phyloP scores from a whole-genome alignment of 108 stramenopile species.

The Cyclotella kingstonii region DNA sequence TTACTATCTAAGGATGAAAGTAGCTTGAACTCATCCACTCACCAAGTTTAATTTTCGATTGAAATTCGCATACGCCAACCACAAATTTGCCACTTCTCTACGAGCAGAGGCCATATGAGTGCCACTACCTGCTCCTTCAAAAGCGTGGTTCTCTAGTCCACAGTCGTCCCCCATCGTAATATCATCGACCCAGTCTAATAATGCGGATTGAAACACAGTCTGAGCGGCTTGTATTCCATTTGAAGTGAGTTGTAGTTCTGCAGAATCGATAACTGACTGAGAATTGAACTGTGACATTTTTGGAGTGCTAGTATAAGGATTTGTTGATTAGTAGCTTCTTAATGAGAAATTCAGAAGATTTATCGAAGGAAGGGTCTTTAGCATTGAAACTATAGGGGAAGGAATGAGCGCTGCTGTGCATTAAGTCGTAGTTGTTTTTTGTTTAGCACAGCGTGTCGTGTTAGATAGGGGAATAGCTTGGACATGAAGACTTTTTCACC shows the following conservation, averaged over 20 bases:
- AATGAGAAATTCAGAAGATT: too few relatives aligned
- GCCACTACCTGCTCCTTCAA: slow-evolving; percentile 27
- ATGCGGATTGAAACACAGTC: slow-evolving; percentile 69
- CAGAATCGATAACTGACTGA: slow-evolving; percentile 50
- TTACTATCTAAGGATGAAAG: too few relatives aligned
- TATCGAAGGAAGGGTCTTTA: too few relatives aligned
- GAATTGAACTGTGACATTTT: slow-evolving; percentile 28
- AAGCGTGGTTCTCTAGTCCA: slow-evolving; percentile 26
- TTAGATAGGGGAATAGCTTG: too few relatives aligned
- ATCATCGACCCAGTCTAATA: slow-evolving; percentile 88
- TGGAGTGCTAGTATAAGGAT: too few relatives aligned
- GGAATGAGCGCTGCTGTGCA: too few relatives aligned
- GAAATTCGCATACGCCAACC: slow-evolving; percentile 76
- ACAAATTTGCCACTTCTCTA: slow-evolving; percentile 62
- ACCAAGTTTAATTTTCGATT: slow-evolving; percentile 58
- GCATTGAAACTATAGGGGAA: too few relatives aligned
- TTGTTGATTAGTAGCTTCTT: too few relatives aligned
- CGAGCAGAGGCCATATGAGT: neutral
- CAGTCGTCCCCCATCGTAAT: slow-evolving; percentile 60
- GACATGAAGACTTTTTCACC: too few relatives aligned
- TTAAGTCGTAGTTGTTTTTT: too few relatives aligned
- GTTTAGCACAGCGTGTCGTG: too few relatives aligned
- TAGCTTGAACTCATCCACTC: too few relatives aligned
- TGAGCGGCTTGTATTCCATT: slow-evolving; percentile 62
- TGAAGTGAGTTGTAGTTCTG: slow-evolving; percentile 49